phyloP scores from a whole-genome alignment of 2,329 filamentous ascomycete species.

The Aspergillus pseudoglaucus region DNA sequence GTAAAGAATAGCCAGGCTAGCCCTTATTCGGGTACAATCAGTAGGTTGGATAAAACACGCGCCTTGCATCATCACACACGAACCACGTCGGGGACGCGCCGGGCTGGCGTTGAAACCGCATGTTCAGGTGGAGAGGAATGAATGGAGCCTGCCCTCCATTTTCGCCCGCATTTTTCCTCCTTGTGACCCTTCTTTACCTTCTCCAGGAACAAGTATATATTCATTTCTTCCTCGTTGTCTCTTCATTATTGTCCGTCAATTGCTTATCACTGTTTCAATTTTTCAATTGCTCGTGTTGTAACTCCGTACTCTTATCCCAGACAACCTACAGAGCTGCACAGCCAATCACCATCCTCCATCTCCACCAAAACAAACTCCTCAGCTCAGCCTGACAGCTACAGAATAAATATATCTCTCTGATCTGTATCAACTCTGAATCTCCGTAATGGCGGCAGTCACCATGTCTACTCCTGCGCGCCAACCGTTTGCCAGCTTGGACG shows the following conservation, averaged over 20 bases:
- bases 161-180: not conserved
- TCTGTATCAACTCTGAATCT: constrained; percentile 2
- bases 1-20: too few relatives aligned
- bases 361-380: constrained; percentile 18
- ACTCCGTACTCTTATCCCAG: not conserved
- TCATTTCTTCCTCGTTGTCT: not conserved
- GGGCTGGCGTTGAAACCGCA: not conserved
- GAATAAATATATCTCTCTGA: not conserved
- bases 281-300: not conserved
- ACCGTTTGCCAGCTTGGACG: constrained; percentile 30
- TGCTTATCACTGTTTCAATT: not conserved
- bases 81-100: not conserved
- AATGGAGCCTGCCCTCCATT: not conserved
- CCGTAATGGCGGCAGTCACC: constrained; percentile 29
- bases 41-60: not conserved
- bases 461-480: constrained; percentile 26
- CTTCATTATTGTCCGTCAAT: not conserved
- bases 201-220: not conserved
- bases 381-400: not conserved
- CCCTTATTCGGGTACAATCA: too few relatives aligned
- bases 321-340: too few relatives aligned
- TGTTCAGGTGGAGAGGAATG: not conserved
- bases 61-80: not conserved
- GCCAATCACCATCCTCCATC: not conserved
- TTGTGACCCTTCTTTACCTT: not conserved